These are phyloP conservation scores for Diaporthe australafricana DNA, from an alignment of 2,329 filamentous ascomycete species.

Conservation along the genomic window DNA sequence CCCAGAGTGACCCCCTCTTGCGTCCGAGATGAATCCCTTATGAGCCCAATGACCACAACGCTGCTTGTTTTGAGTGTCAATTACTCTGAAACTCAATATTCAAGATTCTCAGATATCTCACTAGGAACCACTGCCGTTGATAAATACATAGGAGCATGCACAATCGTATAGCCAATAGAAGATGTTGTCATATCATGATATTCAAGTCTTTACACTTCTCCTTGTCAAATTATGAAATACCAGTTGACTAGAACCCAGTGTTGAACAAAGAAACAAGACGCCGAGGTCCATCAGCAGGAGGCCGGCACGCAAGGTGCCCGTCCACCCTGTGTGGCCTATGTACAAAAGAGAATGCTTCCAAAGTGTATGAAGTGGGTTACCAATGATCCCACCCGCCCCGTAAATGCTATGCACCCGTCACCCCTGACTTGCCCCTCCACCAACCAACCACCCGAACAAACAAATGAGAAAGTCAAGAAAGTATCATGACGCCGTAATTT, in stretches of 20 bases:
- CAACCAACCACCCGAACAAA: not conserved
- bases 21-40: too few species aligned
- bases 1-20: too few species aligned
- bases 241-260: constrained; percentile 6
- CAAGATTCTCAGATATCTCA: too few species aligned
- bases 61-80: too few species aligned
- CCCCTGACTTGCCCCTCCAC: not conserved
- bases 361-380: not conserved
- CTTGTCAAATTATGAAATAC: constrained; percentile 1
- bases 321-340: constrained; percentile 2
- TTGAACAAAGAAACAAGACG: not conserved
- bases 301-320: not conserved
- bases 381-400: constrained; percentile 2
- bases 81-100: too few species aligned
- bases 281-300: constrained; percentile 8
- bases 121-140: too few species aligned
- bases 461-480: not conserved
- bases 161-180: not conserved
- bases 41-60: too few species aligned
- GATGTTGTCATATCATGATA: not conserved
- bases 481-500: constrained; percentile 22
- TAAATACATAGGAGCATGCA: not conserved
- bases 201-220: not conserved
- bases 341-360: constrained; percentile 18
- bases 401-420: constrained; percentile 27